Evolutionary conservation across 805 yeast genomes (phyloP), one percentile per base, ranked within the genome.

Genomic region (Brettanomyces sp.): DNA sequence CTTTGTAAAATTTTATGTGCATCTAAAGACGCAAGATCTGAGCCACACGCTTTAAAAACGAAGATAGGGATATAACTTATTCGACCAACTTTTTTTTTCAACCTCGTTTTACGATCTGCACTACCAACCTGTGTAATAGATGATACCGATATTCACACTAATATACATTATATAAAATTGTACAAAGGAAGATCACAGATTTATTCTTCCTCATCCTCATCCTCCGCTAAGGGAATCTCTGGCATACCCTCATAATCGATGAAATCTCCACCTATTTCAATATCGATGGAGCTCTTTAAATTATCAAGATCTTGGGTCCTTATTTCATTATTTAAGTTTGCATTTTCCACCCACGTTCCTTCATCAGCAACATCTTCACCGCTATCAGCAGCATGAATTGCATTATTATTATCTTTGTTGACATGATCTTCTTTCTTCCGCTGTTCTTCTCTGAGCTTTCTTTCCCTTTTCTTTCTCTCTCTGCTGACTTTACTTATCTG

Each of bases 201-300:
- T 28, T 24, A 12, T 24, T 39, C 14, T 21, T 44, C 46, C 12
- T 48, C 52, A 2, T 53, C 56, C 41, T 53, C 57, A 24, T 52
- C 57, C 42, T 47, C 52, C 23, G 49, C 58, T 41, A 53, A 14
- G 4, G 59, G 59, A 23, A 56, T 51, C 12, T 45, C 47, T 8
- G 42, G 14, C 11, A 30, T 28, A 7, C 11, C 41, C 9, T 35
- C 43, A 7, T 34, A 43, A 21, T 34, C 30, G 8, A 23, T 22
- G 12, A 6, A 18, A 9, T 9, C 13, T 24, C 22, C 39, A 5
- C 34, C 33, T n/a, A 42, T 34, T 25, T 18, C 45, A 8, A 42
- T 34, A 21, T 14, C 12, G 6, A 42, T 42, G 18, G 30, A 9
- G 14, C 23, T 14, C 6, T 22, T 32, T 9, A 42, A 21, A 7